A percentile compares a stretch with the other conserved stretches of the same genome.
Evolutionary conservation across 2,329 filamentous ascomycete species (phyloP).

Genomic region (Trichothecium sympodiale): DNA sequence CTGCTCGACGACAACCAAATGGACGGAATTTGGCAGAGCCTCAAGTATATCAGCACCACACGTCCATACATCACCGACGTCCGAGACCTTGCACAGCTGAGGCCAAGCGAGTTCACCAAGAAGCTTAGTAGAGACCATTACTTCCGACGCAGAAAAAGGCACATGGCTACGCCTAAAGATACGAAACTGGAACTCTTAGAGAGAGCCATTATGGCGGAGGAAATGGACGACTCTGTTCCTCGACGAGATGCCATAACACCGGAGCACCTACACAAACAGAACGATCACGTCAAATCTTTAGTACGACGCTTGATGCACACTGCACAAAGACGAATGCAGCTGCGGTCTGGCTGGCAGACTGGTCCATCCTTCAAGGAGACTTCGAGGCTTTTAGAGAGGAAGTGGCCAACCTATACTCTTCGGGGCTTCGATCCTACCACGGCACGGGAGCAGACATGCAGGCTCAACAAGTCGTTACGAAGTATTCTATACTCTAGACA

Average conservation of each 20-base stretch:
- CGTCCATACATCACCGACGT: slow-evolving; percentile 25
- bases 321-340: background rate
- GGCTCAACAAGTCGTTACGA: slow-evolving; percentile 19
- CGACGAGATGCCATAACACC: slow-evolving; percentile 13
- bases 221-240: slow-evolving; percentile 9
- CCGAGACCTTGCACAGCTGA: slow-evolving; percentile 16
- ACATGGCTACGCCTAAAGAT: slow-evolving; percentile 10
- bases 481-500: slow-evolving; percentile 13
- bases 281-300: slow-evolving; percentile 13
- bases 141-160: slow-evolving; percentile 11
- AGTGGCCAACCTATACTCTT: slow-evolving; percentile 13
- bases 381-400: slow-evolving; percentile 9
- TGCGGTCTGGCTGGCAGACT: slow-evolving; percentile 5
- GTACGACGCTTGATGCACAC: slow-evolving; percentile 17
- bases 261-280: slow-evolving; percentile 16
- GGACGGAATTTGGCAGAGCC: slow-evolving; percentile 17
- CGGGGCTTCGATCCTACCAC: slow-evolving; percentile 14
- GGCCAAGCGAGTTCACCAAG: slow-evolving; percentile 15
- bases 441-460: slow-evolving; percentile 13
- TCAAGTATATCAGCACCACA: slow-evolving; percentile 19
- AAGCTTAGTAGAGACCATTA: slow-evolving; percentile 18
- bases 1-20: slow-evolving; percentile 16
- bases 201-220: slow-evolving; percentile 16
- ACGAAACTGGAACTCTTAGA: slow-evolving; percentile 20
- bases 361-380: slow-evolving; percentile 19